Evolutionary conservation across 306 rosid genomes (phyloP), one percentile per base, ranked within the genome.

Genomic region (Fragaria ananassa): DNA sequence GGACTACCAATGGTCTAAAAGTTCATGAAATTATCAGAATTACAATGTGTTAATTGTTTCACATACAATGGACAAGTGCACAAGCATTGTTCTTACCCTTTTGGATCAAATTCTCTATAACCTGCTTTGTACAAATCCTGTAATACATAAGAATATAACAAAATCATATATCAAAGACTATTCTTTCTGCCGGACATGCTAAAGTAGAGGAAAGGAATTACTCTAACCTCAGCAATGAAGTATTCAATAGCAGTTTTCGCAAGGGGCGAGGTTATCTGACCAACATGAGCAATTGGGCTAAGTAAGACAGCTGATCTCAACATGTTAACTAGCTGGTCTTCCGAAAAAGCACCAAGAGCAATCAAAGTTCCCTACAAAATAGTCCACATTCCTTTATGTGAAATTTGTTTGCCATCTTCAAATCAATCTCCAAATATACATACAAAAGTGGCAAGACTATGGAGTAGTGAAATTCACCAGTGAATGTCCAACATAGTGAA

Each of bases 401-500:
- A 35, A 35, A 64, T 64, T 8, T 35, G 4, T 6, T 8, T 41
- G 44, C 19, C 5, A 21, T 44, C 47, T 41, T 83, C 27, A 46
- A 21, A 21, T 19, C 64, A 50, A 78, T 74, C 63, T n/a, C 3
- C 56, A 67, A 42, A 63, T 14, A 49, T 0, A 5, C 21, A 17
- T 64, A 70, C 45, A 64, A 49, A 68, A 31, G 46, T 2, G 58
- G 74, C 45, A 72, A 34, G 51, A 41, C 18, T 7, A 19, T 42
- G 51, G 81, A 15, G 34, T 44, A n/a, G 71, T 31, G 42, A 76
- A 76, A 76, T 71, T 83, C 61, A 90, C 97, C 93, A 89, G 90
- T 46, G 98, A 95, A 77, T 95, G 98, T 69, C 98, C 98, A 81
- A 95, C 86, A 82, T 92, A 95, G 78, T 92, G 93, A 60, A 89